A percentile compares a stretch with the other conserved stretches of the same genome.
phyloP scores from a whole-genome alignment of 2,329 filamentous ascomycete genomes.

The Mycosphaerella arachidis region DNA sequence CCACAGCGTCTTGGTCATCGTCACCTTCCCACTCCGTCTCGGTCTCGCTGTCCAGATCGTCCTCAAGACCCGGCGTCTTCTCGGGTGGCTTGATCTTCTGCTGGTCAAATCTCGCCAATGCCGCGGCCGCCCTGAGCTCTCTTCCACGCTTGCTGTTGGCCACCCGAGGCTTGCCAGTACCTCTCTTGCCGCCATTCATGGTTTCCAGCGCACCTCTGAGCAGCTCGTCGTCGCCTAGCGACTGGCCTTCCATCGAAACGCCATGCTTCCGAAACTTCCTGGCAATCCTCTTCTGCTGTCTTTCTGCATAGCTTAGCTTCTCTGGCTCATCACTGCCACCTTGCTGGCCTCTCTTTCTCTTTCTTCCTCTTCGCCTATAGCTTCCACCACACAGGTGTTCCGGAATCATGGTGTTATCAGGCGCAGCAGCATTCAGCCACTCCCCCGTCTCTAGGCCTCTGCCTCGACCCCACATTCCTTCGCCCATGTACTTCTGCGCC shows the following conservation, averaged over 20 bases:
- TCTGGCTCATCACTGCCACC: constrained; percentile 38
- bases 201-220: constrained; percentile 63
- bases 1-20: constrained; percentile 45
- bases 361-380: constrained; percentile 55
- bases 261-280: constrained; percentile 84
- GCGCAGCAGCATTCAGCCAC: constrained; percentile 60
- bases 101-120: constrained; percentile 65
- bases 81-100: constrained; percentile 38
- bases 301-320: constrained; percentile 63
- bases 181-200: constrained; percentile 47
- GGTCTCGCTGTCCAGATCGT: constrained; percentile 48
- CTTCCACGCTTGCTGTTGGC: constrained; percentile 69
- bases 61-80: constrained; percentile 26
- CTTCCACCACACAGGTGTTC: constrained; percentile 77
- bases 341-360: constrained; percentile 46
- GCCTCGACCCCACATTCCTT: constrained; percentile 78
- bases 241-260: constrained; percentile 51
- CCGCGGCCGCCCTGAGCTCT: constrained; percentile 71
- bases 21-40: constrained; percentile 33
- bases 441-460: constrained; percentile 57
- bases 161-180: constrained; percentile 64
- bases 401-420: constrained; percentile 40
- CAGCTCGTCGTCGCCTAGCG: constrained; percentile 65
- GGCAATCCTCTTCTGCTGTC: constrained; percentile 65
- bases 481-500: constrained; percentile 67